Conservation (phyloP, 2,329 filamentous ascomycete genomes). For the Emericellopsis atlantica region DNA sequence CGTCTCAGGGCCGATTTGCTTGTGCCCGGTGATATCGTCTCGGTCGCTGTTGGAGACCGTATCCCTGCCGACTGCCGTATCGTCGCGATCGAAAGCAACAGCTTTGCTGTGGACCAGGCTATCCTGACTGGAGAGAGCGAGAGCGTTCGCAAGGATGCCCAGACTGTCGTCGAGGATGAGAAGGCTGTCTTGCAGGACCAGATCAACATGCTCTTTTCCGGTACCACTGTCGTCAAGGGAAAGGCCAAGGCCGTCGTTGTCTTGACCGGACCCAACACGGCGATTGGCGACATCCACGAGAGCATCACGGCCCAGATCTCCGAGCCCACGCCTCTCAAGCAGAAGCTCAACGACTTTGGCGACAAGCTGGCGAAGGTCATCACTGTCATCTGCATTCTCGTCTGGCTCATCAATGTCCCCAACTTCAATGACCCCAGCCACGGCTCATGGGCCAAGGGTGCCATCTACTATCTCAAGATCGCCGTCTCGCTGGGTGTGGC, state of each 20-base stretch:
- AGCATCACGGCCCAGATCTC: constrained; percentile 98
- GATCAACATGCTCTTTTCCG: constrained; percentile 95
- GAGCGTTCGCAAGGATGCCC: constrained; percentile 78
- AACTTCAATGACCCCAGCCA: constrained; percentile 94
- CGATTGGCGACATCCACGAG: constrained; percentile 97
- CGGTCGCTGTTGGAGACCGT: constrained; percentile 79
- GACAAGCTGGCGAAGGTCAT: constrained; percentile 96
- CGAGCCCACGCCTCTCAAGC: constrained; percentile 90
- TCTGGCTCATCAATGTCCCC: constrained; percentile 97
- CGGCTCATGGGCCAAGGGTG: constrained; percentile 88
- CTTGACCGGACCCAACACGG: constrained; percentile 77
- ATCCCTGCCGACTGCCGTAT: constrained; percentile 92
- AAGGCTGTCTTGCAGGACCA: constrained; percentile 96
- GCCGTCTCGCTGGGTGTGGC: constrained; percentile 96
- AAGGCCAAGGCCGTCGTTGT: constrained; percentile 86
- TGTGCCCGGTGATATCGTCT: constrained; percentile 86
- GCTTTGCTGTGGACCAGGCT: constrained; percentile 91
- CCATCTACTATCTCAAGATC: constrained; percentile 99
- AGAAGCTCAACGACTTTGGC: constrained; percentile 97
- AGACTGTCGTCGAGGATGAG: constrained; percentile 54
- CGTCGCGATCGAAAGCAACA: constrained; percentile 88
- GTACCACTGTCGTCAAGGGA: constrained; percentile 91
- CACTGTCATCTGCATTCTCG: constrained; percentile 87
- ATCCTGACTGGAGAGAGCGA: constrained; percentile 96
- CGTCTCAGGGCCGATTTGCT: constrained; percentile 92